Percentiles rank a stretch among this genome's conserved stretches.
phyloP scores from a whole-genome alignment of 352 stramenopile species.

The Phytopythium vexans region DNA sequence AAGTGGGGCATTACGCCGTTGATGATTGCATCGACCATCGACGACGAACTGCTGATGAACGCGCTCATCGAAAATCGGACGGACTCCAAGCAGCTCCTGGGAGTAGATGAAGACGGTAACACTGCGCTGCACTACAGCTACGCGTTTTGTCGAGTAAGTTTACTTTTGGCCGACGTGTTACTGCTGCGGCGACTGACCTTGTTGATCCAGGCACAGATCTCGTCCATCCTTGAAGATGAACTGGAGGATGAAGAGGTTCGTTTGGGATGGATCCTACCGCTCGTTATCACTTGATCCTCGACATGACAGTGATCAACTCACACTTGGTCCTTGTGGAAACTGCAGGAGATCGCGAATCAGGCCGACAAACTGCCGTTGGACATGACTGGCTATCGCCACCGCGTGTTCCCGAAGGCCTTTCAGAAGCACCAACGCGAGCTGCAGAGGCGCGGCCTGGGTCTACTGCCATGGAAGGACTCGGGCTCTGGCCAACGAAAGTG shows the following conservation, averaged over 20 bases:
- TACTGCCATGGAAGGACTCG: neutral
- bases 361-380: slow-evolving; percentile 34
- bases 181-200: neutral
- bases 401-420: slow-evolving; percentile 40
- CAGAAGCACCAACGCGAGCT: slow-evolving; percentile 4
- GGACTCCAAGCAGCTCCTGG: slow-evolving; percentile 17
- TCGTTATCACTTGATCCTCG: neutral
- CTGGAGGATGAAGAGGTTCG: slow-evolving; percentile 27
- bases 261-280: neutral
- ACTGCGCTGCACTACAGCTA: slow-evolving; percentile 67
- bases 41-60: slow-evolving; percentile 32
- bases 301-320: slow-evolving; percentile 5
- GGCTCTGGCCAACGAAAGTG: no score
- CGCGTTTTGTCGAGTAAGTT: slow-evolving; percentile 47
- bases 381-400: slow-evolving; percentile 33
- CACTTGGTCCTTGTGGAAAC: neutral
- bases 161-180: neutral
- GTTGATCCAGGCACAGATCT: slow-evolving; percentile 22
- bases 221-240: slow-evolving; percentile 38
- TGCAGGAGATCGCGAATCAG: slow-evolving; percentile 37
- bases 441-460: neutral
- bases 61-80: slow-evolving; percentile 26
- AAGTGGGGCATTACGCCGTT: slow-evolving; percentile 62
- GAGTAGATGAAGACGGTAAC: slow-evolving; percentile 40
- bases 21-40: slow-evolving; percentile 44